Percentiles rank a stretch among this genome's conserved stretches.
Evolutionary conservation across 352 stramenopile genomes (phyloP).

Genomic region (Phytophthora kernoviae): DNA sequence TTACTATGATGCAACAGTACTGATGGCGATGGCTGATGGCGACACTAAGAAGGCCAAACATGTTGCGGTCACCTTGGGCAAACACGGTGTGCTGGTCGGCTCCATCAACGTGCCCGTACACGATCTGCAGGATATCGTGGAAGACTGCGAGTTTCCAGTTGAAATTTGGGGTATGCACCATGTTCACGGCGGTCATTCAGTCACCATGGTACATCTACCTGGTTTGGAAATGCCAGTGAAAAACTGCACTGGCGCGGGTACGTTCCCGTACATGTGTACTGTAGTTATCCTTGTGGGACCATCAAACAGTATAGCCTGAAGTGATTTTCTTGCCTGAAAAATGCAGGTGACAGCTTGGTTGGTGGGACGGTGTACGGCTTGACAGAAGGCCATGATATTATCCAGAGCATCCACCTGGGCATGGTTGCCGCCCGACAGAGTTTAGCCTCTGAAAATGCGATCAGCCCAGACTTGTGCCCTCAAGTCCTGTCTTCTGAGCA

Average conservation of each 20-base stretch:
- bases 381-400: slow-evolving; percentile 60
- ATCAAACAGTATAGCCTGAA: too few species aligned
- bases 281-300: slow-evolving; percentile 1
- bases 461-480: slow-evolving; percentile 56
- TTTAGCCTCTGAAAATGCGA: slow-evolving; percentile 65
- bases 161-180: slow-evolving; percentile 65
- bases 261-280: slow-evolving; percentile 2
- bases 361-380: slow-evolving; percentile 81
- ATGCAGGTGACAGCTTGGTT: slow-evolving; percentile 75
- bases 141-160: slow-evolving; percentile 39
- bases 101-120: slow-evolving; percentile 60
- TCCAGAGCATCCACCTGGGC: slow-evolving; percentile 70
- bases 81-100: slow-evolving; percentile 70
- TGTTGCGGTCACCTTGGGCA: slow-evolving; percentile 81
- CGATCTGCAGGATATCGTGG: slow-evolving; percentile 32
- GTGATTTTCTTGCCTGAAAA: not conserved
- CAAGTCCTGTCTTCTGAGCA: slow-evolving; percentile 37
- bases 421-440: slow-evolving; percentile 79
- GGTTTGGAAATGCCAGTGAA: slow-evolving; percentile 53
- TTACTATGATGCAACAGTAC: slow-evolving; percentile 30
- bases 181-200: slow-evolving; percentile 42
- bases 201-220: slow-evolving; percentile 73
- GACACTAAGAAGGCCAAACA: slow-evolving; percentile 59
- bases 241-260: slow-evolving; percentile 82
- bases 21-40: slow-evolving; percentile 65